phyloP scores from a whole-genome alignment of 2,329 filamentous ascomycete genomes.

The Mycocentrospora acerina region DNA sequence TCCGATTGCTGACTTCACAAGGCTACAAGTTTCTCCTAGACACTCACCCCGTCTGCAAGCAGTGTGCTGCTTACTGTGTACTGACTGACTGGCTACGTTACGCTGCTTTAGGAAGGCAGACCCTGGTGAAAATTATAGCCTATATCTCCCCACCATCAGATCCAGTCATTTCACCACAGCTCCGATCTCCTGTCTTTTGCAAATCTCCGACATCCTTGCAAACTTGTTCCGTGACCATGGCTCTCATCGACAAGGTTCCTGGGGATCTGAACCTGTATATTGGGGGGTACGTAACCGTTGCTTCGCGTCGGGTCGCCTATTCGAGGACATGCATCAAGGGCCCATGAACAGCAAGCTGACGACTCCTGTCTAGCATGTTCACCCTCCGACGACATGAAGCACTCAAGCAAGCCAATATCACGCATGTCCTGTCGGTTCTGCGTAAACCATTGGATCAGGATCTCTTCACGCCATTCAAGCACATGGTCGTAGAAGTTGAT shows the following conservation, averaged over 20 bases:
- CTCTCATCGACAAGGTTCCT: conserved; percentile 65
- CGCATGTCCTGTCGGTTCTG: conserved; percentile 85
- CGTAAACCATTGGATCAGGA: conserved; percentile 60
- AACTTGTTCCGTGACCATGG: conserved; percentile 48
- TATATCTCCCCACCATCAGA: conserved; percentile 10
- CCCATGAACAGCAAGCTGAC: conserved; percentile 25
- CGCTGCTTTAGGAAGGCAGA: conserved; percentile 8
- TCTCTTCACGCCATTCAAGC: conserved; percentile 65
- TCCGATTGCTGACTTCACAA: neutral
- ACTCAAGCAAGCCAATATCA: conserved; percentile 73
- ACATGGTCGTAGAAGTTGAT: conserved; percentile 81
- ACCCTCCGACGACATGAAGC: conserved; percentile 71
- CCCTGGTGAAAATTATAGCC: conserved; percentile 25
- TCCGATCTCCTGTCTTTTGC: too few species aligned
- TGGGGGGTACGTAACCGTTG: conserved; percentile 64
- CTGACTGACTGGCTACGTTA: neutral
- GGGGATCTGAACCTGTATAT: conserved; percentile 73
- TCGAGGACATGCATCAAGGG: conserved; percentile 8
- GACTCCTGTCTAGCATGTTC: conserved; percentile 64
- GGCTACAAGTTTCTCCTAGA: conserved; percentile 1
- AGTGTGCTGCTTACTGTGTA: too few species aligned
- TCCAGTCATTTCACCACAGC: too few species aligned
- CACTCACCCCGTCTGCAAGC: too few species aligned
- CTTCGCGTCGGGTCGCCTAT: conserved; percentile 17
- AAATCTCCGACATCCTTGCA: neutral